Base-by-base conservation (phyloP, 768 basidiomycete genomes). In the Hortiboletus campestris region DNA sequence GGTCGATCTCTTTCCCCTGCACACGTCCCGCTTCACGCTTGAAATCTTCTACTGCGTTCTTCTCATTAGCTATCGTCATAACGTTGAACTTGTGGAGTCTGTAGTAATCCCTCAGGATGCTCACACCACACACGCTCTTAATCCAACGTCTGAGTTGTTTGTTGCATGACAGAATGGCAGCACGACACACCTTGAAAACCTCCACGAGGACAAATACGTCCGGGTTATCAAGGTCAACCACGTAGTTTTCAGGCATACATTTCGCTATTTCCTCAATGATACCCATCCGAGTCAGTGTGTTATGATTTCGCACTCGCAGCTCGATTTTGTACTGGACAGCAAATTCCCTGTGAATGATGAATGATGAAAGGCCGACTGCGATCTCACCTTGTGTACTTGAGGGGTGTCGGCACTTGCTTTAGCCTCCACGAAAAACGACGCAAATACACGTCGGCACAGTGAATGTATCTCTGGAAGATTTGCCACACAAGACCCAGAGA, bases 141-240 rank as follows among this genome's bases (percentile, higher is more conserved):
- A 51, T 2, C n/a, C 53, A 16, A 17, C 41, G 28, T 51, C 41
- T 53, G 45, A 58, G 53, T 40, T 16, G 28, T 49, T 9, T 10
- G 19, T 20, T 12, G 6, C 41, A 4, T 36, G 13, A 38, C 9
- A 49, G 9, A 50, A 31, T 3, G 34, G 22, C 47, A 16, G n/a
- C n/a, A 51, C 14, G 17, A 67, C 74, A 41, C 50, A 87, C 91
- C 81, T 92, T 93, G 78, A 91, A 92, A 6, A 93, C 78, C 63
- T 93, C 89, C 7, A 91, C 83, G 8, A 93, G 78, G 44, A 93
- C 80, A 57, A 89, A 90, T 3, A 89, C 72, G 41, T 88, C 80
- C 0, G 91, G 86, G 58, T 84, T 72, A 31, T 81, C 78, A 20
- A 93, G 74, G 52, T 89, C 80, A 14, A 93, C 91, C 2, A 70